Evolutionary conservation across 148 eudicot genomes (phyloP).

Genomic region (Arbutus unedo): DNA sequence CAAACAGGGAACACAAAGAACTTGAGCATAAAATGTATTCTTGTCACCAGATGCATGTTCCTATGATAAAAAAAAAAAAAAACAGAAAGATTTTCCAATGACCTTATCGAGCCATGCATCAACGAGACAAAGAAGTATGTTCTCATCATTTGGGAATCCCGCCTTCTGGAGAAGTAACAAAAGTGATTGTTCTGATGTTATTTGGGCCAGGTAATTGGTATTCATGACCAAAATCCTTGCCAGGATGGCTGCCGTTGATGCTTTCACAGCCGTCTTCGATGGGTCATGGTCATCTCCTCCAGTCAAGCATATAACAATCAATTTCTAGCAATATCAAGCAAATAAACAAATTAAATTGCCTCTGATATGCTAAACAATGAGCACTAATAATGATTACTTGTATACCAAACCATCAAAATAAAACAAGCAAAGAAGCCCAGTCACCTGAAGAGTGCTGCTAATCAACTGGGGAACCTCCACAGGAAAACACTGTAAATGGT

Average conservation of each 20-base stretch:
- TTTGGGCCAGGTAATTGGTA: constrained; percentile 83
- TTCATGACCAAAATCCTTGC: constrained; percentile 89
- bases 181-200: constrained; percentile 77
- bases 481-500: constrained; percentile 76
- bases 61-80: constrained; percentile 18
- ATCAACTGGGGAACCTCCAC: constrained; percentile 83
- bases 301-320: constrained; percentile 70
- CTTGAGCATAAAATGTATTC: background rate
- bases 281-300: constrained; percentile 90
- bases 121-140: constrained; percentile 84
- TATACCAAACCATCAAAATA: background rate
- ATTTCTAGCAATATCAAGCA: constrained; percentile 53
- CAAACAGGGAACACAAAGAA: background rate
- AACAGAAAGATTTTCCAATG: constrained; percentile 18
- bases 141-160: constrained; percentile 77
- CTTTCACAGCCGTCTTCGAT: constrained; percentile 78
- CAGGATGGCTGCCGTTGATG: constrained; percentile 79
- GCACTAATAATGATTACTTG: background rate
- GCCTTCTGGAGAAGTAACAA: constrained; percentile 62
- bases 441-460: constrained; percentile 83
- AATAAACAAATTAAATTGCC: constrained; percentile 12
- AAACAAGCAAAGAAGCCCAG: constrained; percentile 10
- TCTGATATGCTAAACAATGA: constrained; percentile 8
- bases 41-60: background rate
- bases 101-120: constrained; percentile 98